Evolutionary conservation across 805 yeast genomes (phyloP).

Genomic region (Candida sanyiensis): DNA sequence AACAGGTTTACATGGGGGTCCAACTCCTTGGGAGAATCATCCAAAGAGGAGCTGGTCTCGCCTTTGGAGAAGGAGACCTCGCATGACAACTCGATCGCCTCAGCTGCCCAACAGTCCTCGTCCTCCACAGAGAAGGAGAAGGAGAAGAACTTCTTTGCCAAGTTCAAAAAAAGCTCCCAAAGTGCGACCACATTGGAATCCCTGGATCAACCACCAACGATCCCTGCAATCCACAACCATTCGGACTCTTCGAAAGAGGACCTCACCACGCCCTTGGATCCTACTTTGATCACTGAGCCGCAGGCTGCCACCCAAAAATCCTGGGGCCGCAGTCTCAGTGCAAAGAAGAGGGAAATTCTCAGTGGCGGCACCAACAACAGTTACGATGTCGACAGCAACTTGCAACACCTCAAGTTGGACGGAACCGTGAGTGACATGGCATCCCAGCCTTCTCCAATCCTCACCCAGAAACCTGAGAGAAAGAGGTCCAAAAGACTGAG

Average conservation of each 20-base stretch:
- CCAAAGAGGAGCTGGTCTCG: slow-evolving; percentile 15
- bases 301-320: no score
- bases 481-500: slow-evolving; percentile 24
- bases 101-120: slow-evolving; percentile 18
- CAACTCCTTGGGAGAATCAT: background rate
- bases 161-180: slow-evolving; percentile 3
- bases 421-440: background rate
- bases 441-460: background rate
- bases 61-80: slow-evolving; percentile 20
- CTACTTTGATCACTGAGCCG: no score
- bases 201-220: background rate
- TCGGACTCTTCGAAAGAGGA: background rate
- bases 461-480: slow-evolving; percentile 5
- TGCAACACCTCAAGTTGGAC: background rate
- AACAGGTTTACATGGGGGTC: background rate
- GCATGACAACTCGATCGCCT: slow-evolving; percentile 12
- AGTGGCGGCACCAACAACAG: no score
- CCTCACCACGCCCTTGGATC: no score
- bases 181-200: background rate
- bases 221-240: no score
- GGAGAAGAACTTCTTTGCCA: slow-evolving; percentile 5
- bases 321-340: no score
- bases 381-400: no score
- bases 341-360: no score
- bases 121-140: slow-evolving; percentile 15